phyloP scores from a whole-genome alignment of 352 stramenopile genomes.

The Globisporangium canariense region DNA sequence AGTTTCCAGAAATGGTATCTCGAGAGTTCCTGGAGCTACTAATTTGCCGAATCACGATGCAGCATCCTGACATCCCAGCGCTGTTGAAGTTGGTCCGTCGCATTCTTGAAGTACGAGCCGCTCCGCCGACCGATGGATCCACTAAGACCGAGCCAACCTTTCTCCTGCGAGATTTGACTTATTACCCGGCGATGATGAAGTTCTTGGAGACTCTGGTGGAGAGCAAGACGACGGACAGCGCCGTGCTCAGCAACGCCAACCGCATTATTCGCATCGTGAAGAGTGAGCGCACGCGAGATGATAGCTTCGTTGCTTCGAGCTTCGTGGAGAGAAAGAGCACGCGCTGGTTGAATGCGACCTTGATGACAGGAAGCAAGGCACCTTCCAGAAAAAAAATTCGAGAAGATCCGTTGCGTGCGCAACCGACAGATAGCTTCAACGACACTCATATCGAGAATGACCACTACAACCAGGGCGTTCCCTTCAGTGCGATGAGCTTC shows the following conservation, averaged over 20 bases:
- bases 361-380: constrained; percentile 39
- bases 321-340: constrained; percentile 60
- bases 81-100: constrained; percentile 74
- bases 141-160: constrained; percentile 38
- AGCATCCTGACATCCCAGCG: constrained; percentile 65
- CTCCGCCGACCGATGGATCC: constrained; percentile 24
- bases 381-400: constrained; percentile 19
- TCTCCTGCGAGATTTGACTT: constrained; percentile 63
- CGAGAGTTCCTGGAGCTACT: constrained; percentile 71
- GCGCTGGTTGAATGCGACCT: constrained; percentile 69
- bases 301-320: constrained; percentile 40
- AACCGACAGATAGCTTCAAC: constrained; percentile 2
- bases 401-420: constrained; percentile 3
- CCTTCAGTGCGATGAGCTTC: constrained; percentile 30
- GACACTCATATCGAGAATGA: constrained; percentile 1
- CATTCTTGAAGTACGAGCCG: constrained; percentile 56
- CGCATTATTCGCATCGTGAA: constrained; percentile 72
- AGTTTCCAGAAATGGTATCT: constrained; percentile 64
- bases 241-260: constrained; percentile 68
- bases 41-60: constrained; percentile 64
- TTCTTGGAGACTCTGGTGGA: constrained; percentile 52
- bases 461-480: neutral
- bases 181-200: constrained; percentile 55
- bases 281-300: constrained; percentile 50
- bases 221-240: constrained; percentile 39